A percentile compares a stretch with the other conserved stretches of the same genome.
phyloP scores from a whole-genome alignment of 768 basidiomycete species.

The Sarcodon sp. region DNA sequence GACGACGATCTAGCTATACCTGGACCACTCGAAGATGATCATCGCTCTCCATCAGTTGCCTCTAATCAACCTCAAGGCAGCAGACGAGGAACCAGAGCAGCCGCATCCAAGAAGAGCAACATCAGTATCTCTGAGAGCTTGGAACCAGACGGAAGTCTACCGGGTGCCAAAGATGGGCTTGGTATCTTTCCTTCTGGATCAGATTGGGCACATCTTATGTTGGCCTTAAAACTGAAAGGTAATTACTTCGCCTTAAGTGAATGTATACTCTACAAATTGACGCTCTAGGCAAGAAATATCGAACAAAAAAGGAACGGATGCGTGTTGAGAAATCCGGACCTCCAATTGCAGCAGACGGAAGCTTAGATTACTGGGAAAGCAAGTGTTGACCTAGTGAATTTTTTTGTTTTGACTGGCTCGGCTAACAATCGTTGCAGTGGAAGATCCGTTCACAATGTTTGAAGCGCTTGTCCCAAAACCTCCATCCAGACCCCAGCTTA shows the following conservation, averaged over 20 bases:
- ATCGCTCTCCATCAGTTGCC: slow-evolving; percentile 16
- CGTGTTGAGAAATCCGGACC: slow-evolving; percentile 70
- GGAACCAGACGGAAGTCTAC: slow-evolving; percentile 59
- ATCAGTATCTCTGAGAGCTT: slow-evolving; percentile 32
- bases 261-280: neutral
- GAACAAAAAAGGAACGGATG: slow-evolving; percentile 70
- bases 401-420: neutral
- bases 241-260: neutral
- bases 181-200: slow-evolving; percentile 60
- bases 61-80: slow-evolving; percentile 4
- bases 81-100: slow-evolving; percentile 6
- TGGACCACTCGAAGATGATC: slow-evolving; percentile 13
- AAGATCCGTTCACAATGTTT: slow-evolving; percentile 64
- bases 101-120: slow-evolving; percentile 26
- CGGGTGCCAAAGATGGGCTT: slow-evolving; percentile 66
- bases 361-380: slow-evolving; percentile 66
- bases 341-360: slow-evolving; percentile 62
- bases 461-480: slow-evolving; percentile 50
- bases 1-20: slow-evolving; percentile 16
- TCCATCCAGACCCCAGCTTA: slow-evolving; percentile 38
- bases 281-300: slow-evolving; percentile 54
- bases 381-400: slow-evolving; percentile 11
- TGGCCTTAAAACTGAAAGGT: slow-evolving; percentile 70
- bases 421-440: slow-evolving; percentile 32
- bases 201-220: slow-evolving; percentile 61